Evolutionary conservation across 495 filamentous ascomycete species (phyloP), one percentile per base, ranked within the genome.

Genomic region (Glarea lozoyensis): DNA sequence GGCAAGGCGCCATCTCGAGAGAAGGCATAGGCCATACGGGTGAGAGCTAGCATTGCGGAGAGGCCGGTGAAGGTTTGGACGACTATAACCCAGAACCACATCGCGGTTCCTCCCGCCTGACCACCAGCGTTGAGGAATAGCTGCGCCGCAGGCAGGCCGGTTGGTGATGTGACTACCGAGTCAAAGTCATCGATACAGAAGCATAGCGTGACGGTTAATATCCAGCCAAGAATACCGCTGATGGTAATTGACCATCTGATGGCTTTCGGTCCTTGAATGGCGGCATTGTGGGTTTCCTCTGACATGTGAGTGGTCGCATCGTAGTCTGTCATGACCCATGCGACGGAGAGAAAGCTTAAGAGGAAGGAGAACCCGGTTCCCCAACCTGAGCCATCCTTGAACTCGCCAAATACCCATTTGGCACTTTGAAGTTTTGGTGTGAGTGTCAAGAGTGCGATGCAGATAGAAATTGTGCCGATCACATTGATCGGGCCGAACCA

Each of bases 281-380:
- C 81, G 3, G 81, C 81, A 54, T 84, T 73, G 38, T 82, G 79
- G 19, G 79, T 83, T 60, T 85, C 81, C 60, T 85, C 81, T 3
- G 79, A 82, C 76, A 85, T 83, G 48, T 85, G 81, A 12, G 81
- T 83, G 0, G 81, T 85, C 20, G 76, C 80, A 52, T 84, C 81
- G 48, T 85, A 85, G 52, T 85, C 81, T 12, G 81, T 85, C 80
- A 85, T 84, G 10, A 75, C 80, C 80, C 80, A 86, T 11, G 81
- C 77, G 2, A 86, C 81, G 3, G 78, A 80, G 10, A 86, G 63
- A 52, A 86, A 86, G 24, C 56, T 54, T 27, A 53, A 42, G 11
- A 38, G 37, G 30, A 56, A 54, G 1, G 39, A 52, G 30, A 59
- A 53, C 11, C 37, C 27, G 4, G 34, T 29, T n/a, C 29, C 43